These are phyloP conservation scores for Linnemannia zychae DNA, from an alignment of 192 early-diverging fungal genomes.

Conservation along the genomic window DNA sequence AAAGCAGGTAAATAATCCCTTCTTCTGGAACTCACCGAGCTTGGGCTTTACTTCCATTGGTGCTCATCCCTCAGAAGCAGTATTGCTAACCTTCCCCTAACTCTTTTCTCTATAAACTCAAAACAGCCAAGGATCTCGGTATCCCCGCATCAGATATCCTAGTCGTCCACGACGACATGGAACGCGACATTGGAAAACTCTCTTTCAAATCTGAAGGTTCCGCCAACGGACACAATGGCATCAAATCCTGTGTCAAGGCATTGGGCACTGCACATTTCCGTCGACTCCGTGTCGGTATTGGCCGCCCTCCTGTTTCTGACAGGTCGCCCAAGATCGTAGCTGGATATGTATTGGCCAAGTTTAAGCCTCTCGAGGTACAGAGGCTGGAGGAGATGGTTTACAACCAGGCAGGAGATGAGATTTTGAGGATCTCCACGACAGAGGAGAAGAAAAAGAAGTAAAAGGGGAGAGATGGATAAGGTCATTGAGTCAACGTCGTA, in stretches of 20 bases:
- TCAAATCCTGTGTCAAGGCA: constrained; percentile 72
- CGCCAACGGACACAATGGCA: constrained; percentile 82
- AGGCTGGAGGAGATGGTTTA: constrained; percentile 62
- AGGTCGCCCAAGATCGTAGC: constrained; percentile 61
- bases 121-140: constrained; percentile 60
- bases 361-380: constrained; percentile 64
- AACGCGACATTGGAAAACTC: constrained; percentile 73
- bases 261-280: constrained; percentile 66
- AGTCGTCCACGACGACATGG: constrained; percentile 82
- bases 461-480: neutral
- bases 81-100: neutral
- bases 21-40: too few relatives aligned
- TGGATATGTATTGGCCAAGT: constrained; percentile 69
- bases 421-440: constrained; percentile 11
- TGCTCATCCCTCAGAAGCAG: neutral
- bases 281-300: constrained; percentile 79
- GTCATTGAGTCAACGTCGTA: neutral
- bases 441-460: neutral
- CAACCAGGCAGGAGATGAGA: constrained; percentile 40
- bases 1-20: constrained; percentile 76
- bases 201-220: constrained; percentile 73
- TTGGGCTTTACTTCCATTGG: neutral
- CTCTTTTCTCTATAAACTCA: neutral
- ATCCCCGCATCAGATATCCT: constrained; percentile 62
- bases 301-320: constrained; percentile 61